Evolutionary conservation across 345 rosid genomes (phyloP).

Genomic region (Trapa bicornis): DNA sequence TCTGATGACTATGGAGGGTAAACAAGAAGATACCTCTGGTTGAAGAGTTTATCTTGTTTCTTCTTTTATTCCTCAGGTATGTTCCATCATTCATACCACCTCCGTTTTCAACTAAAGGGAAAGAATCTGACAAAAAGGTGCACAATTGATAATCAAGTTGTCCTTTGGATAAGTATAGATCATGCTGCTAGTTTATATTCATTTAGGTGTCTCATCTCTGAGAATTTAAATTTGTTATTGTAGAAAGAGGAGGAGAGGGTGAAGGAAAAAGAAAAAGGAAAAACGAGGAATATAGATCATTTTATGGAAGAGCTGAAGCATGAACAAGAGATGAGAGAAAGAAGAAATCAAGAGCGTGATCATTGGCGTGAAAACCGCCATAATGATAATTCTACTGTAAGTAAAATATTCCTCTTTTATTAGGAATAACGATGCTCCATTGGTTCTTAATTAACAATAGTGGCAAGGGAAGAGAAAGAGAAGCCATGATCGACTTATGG

Average conservation of each 20-base stretch:
- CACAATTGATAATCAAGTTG: not conserved
- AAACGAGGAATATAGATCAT: constrained; percentile 80
- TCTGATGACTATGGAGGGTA: not conserved
- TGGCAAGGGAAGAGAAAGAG: not conserved
- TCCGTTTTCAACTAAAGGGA: constrained; percentile 80
- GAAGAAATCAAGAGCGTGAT: constrained; percentile 82
- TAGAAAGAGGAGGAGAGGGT: constrained; percentile 79
- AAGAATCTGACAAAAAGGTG: constrained; percentile 82
- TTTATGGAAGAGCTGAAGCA: constrained; percentile 98
- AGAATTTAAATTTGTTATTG: constrained; percentile 10
- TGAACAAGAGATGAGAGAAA: constrained; percentile 96
- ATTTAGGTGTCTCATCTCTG: not conserved
- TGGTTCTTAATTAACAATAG: not conserved
- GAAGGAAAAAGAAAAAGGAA: constrained; percentile 79
- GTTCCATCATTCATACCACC: constrained; percentile 99
- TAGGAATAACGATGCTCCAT: not conserved
- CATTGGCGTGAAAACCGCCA: constrained; percentile 62
- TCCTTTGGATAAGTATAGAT: not conserved
- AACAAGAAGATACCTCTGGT: not conserved
- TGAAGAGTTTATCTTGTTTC: not conserved
- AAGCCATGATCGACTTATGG: not conserved
- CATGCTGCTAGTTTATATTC: constrained; percentile 7
- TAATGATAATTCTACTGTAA: constrained; percentile 56
- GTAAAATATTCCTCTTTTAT: constrained; percentile 19
- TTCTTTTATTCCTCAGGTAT: constrained; percentile 41